phyloP scores from a whole-genome alignment of 352 stramenopile genomes.

The Thalassiosira delicatula region DNA sequence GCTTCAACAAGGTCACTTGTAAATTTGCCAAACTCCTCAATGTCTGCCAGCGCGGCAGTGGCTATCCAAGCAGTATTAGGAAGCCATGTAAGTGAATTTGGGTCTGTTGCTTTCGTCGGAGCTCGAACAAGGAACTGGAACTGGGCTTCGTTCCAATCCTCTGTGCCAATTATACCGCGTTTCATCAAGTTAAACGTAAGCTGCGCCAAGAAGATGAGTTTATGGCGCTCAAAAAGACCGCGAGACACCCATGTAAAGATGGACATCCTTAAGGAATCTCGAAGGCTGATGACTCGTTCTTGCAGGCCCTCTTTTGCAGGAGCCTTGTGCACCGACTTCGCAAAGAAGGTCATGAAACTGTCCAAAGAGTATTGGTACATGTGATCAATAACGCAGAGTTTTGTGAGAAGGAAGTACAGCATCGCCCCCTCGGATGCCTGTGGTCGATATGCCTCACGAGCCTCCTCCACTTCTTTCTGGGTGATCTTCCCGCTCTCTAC shows the following conservation, averaged over 20 bases:
- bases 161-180: constrained; percentile 90
- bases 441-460: constrained; percentile 91
- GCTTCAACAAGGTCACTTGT: constrained; percentile 94
- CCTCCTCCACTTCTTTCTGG: constrained; percentile 93
- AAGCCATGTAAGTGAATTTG: constrained; percentile 90
- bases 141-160: constrained; percentile 92
- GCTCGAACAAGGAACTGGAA: constrained; percentile 95
- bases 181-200: constrained; percentile 98
- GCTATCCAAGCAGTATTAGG: constrained; percentile 90
- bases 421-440: constrained; percentile 94
- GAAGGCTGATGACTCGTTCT: constrained; percentile 91
- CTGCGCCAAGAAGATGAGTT: constrained; percentile 96
- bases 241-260: constrained; percentile 96
- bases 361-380: constrained; percentile 98
- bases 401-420: constrained; percentile 97
- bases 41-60: constrained; percentile 88
- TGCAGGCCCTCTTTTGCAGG: constrained; percentile 87
- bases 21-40: constrained; percentile 98
- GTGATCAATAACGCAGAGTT: constrained; percentile 94
- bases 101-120: constrained; percentile 82
- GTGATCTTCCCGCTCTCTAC: constrained; percentile 90
- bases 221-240: constrained; percentile 95
- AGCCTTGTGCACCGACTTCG: constrained; percentile 90
- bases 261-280: constrained; percentile 93
- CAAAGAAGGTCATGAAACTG: constrained; percentile 96